phyloP scores from a whole-genome alignment of 768 basidiomycete genomes.

The Mycena vulgaris region DNA sequence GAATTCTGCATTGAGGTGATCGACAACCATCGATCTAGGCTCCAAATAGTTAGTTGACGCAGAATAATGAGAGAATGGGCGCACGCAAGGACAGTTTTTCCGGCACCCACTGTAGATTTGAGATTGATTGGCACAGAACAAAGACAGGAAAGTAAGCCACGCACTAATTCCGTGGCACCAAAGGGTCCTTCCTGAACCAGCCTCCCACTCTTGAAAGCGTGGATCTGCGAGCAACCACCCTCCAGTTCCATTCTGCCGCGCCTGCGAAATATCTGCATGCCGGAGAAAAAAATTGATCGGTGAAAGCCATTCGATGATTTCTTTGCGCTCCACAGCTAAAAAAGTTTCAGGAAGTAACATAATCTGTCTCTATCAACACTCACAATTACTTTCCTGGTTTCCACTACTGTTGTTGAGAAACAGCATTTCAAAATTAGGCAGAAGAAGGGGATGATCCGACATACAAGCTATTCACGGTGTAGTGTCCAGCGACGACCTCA shows the following conservation, averaged over 20 bases:
- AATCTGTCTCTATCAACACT: too few relatives aligned
- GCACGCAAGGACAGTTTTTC: slow-evolving; percentile 2
- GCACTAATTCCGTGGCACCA: neutral
- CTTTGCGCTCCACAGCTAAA: neutral
- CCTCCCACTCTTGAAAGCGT: neutral
- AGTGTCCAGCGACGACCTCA: too few relatives aligned
- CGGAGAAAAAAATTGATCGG: neutral
- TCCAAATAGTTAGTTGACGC: too few relatives aligned
- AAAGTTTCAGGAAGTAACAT: too few relatives aligned
- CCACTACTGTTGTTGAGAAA: too few relatives aligned
- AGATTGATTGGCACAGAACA: too few relatives aligned
- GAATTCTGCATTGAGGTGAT: neutral
- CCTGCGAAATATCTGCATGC: neutral
- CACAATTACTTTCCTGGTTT: too few relatives aligned
- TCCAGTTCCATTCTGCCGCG: neutral
- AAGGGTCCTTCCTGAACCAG: neutral
- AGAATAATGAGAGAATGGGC: too few relatives aligned
- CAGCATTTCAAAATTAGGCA: too few relatives aligned
- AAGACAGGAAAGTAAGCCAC: neutral
- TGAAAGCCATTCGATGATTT: neutral
- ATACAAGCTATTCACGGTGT: too few relatives aligned
- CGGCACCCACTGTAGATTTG: neutral
- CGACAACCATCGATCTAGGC: neutral
- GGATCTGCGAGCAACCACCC: neutral
- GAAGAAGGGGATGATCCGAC: too few relatives aligned